Evolutionary conservation across 345 rosid genomes (phyloP), one percentile per base, ranked within the genome.

Genomic region (Brassica juncea): DNA sequence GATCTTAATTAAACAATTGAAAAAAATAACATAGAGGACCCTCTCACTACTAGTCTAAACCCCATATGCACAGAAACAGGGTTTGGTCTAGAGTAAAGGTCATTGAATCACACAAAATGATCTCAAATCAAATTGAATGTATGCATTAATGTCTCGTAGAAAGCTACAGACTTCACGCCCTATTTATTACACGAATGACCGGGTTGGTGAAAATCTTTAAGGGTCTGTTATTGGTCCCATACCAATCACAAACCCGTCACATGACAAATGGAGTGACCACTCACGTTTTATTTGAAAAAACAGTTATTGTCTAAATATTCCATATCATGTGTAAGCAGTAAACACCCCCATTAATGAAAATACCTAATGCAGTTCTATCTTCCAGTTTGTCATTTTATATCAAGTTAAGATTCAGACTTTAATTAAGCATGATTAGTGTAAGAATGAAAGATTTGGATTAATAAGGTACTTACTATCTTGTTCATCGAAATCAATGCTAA

Each of bases 401-500:
- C 4, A 76, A 19, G 11, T 10, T 15, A 23, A 35, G 66, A 25
- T 71, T 63, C 5, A 49, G 27, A 62, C 47, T 44, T 61, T 6
- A 61, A 21, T 16, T 28, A 27, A 37, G 19, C 21, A 66, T 59
- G 54, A 21, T 14, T 4, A 28, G 54, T 66, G 72, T 55, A 59
- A n/a, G 8, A 65, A 16, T 65, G 47, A 11, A 62, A 69, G 66
- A 76, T 58, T 8, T 5, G 57, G 19, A 52, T 5, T 52, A 8
- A n/a, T n/a, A 52, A 31, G 19, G 10, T 74, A 16, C 92, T 90
- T 88, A 92, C 99, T 76, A 16, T 90, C 86, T 81, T 87, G 97
- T 70, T 94, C 93, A 70, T 94, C 97, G 23, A 92, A 89, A 84
- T 94, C 98, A 57, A 94, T 62, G 86, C 98, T 94, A 9, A 85